Percentiles rank a stretch among this genome's conserved stretches.
These are phyloP conservation scores for Massarina eburnea DNA, from an alignment of 2,329 filamentous ascomycete genomes.

Conservation along the genomic window DNA sequence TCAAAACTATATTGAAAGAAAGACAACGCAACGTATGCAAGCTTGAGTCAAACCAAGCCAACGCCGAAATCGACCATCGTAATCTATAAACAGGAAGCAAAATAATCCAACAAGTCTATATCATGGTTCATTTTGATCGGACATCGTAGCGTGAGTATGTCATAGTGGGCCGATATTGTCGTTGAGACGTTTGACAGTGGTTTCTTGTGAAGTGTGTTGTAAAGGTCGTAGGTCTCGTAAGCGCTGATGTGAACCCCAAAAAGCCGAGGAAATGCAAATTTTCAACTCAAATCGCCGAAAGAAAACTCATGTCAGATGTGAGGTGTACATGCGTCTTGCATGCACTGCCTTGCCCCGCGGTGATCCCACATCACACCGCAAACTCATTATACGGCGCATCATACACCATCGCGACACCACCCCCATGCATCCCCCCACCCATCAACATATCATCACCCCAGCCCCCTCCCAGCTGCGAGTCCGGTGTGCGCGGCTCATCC, in stretches of 20 bases:
- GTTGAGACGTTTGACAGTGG: too few relatives aligned
- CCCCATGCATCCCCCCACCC: background rate
- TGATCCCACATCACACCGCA: background rate
- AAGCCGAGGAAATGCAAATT: too few relatives aligned
- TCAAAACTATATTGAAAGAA: too few relatives aligned
- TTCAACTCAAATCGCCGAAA: too few relatives aligned
- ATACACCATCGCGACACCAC: background rate
- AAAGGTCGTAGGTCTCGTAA: too few relatives aligned
- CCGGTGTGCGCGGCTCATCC: slow-evolving; percentile 27
- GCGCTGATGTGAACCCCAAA: too few relatives aligned
- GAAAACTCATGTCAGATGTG: too few relatives aligned
- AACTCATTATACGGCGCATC: background rate
- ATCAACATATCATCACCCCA: slow-evolving; percentile 16
- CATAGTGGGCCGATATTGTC: too few relatives aligned
- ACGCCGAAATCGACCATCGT: background rate
- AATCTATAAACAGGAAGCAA: background rate
- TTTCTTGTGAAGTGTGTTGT: too few relatives aligned
- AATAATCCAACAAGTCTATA: background rate
- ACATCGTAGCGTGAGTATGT: too few relatives aligned
- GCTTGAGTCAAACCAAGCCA: background rate
- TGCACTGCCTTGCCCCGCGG: background rate
- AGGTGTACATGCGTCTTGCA: too few relatives aligned
- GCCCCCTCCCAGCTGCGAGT: background rate
- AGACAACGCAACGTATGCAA: too few relatives aligned
- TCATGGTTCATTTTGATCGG: background rate